A percentile compares a stretch with the other conserved stretches of the same genome.
Evolutionary conservation across 441 rosid species (phyloP).

Genomic region (Hura crepitans): DNA sequence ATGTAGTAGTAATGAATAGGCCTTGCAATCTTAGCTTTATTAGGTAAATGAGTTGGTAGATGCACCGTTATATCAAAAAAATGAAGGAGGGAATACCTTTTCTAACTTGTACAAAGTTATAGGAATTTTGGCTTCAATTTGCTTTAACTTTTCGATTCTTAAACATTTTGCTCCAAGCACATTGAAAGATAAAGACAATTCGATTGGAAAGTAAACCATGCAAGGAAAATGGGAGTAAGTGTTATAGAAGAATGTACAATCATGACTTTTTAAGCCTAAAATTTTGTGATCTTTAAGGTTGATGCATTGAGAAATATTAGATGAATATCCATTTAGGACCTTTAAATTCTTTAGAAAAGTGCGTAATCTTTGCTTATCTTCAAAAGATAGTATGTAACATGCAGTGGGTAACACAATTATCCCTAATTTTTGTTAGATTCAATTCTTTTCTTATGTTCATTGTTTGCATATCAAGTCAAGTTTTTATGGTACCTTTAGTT

Average conservation of each 20-base stretch:
- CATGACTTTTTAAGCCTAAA: too few species aligned
- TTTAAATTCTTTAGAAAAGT: background rate
- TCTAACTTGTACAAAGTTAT: background rate
- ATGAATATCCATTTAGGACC: background rate
- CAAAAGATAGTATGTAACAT: background rate
- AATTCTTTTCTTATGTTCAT: background rate
- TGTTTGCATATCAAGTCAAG: background rate
- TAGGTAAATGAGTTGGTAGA: background rate
- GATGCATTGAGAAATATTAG: background rate
- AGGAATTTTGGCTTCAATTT: background rate
- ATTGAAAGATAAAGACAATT: too few species aligned
- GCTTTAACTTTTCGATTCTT: background rate
- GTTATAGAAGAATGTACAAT: background rate
- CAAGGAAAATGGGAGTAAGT: too few species aligned
- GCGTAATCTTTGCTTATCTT: background rate
- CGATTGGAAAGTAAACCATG: too few species aligned
- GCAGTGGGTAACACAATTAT: background rate
- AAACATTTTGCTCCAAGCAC: too few species aligned
- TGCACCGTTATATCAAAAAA: background rate
- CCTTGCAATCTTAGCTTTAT: background rate
- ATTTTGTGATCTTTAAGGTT: too few species aligned
- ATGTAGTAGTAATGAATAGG: background rate
- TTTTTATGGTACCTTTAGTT: background rate
- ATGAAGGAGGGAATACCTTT: background rate
- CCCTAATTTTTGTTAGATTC: background rate